Percentiles rank a stretch among this genome's conserved stretches.
phyloP scores from a whole-genome alignment of 2,329 filamentous ascomycete species.

The Fusarium fracticaudum region DNA sequence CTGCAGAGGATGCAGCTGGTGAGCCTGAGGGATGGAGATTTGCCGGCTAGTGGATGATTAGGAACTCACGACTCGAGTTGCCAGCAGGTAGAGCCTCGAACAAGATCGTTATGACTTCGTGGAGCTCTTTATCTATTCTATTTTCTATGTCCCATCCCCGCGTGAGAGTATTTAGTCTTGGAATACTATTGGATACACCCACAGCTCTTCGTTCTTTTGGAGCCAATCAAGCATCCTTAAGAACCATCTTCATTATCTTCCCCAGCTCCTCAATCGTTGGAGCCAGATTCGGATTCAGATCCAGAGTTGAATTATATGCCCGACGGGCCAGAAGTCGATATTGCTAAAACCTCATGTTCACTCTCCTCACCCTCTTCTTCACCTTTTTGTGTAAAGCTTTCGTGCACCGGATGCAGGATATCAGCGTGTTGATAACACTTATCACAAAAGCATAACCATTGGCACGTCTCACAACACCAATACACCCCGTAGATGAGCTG shows the following conservation, averaged over 20 bases:
- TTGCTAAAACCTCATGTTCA: background rate
- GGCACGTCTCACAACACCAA: background rate
- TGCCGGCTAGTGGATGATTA: background rate
- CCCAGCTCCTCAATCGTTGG: fast-evolving
- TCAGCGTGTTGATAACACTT: background rate
- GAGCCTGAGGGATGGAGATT: slow-evolving; percentile 26
- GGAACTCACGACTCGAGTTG: fast-evolving
- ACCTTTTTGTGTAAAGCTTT: background rate
- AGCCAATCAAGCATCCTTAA: background rate
- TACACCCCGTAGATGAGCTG: background rate
- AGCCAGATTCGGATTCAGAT: background rate
- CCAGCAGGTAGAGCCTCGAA: fast-evolving
- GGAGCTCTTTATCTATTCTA: background rate
- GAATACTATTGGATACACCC: background rate
- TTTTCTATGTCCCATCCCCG: too few species aligned
- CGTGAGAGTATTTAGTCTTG: background rate
- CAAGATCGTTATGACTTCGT: too few species aligned
- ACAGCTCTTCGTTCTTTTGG: background rate
- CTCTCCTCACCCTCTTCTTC: background rate
- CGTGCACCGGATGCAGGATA: background rate
- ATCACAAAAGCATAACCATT: background rate
- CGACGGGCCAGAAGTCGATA: fast-evolving
- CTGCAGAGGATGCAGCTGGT: slow-evolving; percentile 16
- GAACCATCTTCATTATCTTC: fast-evolving
- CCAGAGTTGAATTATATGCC: background rate